These are phyloP conservation scores for Alternaria longipes DNA, from an alignment of 2,329 filamentous ascomycete genomes.

Conservation along the genomic window DNA sequence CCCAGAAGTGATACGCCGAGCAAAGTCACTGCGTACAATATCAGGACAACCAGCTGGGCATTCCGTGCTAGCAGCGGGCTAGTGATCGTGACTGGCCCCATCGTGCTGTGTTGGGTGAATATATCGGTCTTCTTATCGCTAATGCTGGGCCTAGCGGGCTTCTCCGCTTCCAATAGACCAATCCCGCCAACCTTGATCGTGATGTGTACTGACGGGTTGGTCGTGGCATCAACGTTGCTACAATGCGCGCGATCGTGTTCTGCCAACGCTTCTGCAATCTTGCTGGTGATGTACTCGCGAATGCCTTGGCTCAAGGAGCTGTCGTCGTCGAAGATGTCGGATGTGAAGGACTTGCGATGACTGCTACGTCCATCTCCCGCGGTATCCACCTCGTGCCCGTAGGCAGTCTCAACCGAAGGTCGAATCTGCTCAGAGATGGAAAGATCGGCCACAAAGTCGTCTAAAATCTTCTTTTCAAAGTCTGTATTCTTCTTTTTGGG, in stretches of 20 bases:
- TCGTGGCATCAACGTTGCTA: not conserved
- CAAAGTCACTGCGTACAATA: not conserved
- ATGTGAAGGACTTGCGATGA: not conserved
- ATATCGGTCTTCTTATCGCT: not conserved
- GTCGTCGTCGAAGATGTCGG: conserved; percentile 10
- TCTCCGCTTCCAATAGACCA: not conserved
- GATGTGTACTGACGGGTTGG: not conserved
- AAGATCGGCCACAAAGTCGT: not conserved
- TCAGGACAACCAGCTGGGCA: not conserved
- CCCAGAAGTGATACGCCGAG: not conserved
- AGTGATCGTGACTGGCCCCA: conserved; percentile 2
- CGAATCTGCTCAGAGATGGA: not conserved
- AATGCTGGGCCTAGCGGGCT: fast-evolving
- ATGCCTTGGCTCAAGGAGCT: conserved; percentile 3
- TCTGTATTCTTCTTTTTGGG: not conserved
- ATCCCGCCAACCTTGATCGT: conserved; percentile 1
- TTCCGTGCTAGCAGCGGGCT: not conserved
- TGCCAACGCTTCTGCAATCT: conserved; percentile 8
- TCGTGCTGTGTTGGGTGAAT: not conserved
- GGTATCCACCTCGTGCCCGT: not conserved
- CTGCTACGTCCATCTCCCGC: not conserved
- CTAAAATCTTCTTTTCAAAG: not conserved
- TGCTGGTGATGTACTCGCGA: conserved; percentile 19
- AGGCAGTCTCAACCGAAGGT: not conserved
- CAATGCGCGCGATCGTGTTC: not conserved